Base-by-base conservation (phyloP, 331 rosid species). In the Dryas integrifolia region DNA sequence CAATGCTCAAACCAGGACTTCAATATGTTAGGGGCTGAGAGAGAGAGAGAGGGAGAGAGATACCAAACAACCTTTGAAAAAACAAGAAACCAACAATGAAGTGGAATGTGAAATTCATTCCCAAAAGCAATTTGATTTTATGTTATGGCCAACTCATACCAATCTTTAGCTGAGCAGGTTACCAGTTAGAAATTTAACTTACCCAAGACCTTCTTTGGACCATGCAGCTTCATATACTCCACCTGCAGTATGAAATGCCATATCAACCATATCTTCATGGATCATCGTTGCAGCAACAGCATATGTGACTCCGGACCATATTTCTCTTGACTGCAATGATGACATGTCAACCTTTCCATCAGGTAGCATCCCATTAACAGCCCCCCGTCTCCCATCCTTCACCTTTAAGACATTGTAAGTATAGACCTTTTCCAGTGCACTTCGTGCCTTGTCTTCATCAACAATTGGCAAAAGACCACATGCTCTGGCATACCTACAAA, bases 281-380 rank as follows among this genome's bases (percentile, higher is more conserved):
- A 94, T 89, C 98, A 94, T 91, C 21, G 95, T 75, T 67, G 98
- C 98, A 80, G 98, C 98, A 75, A 91, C 73, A 40, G 88, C 96
- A 26, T 94, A 94, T 18, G 98, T 94, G 46, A 91, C 97, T 73
- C 98, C 98, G 0, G 98, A 77, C 98, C 98, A 94, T 89, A 94
- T 88, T 89, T 94, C 98, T 79, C 91, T 83, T 1, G 97, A 94
- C 79, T 94, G 97, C 95, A 94, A 30, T 0, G 95, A 39, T 6
- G 96, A 72, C 81, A 77, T 81, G 84, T 94, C 98, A 61, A 91
- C 92, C 44, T 66, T 82, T 76, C 98, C 98, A 84, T 94, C 78
- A 49, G 98, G 95, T 45, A 94, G 80, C 98, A 94, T 94, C 69
- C 97, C 98, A 55, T 94, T 94, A 58, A 94, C 94, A 13, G 98